Evolutionary conservation across 2,329 filamentous ascomycete genomes (phyloP), one percentile per base, ranked within the genome.

Genomic region (Diplodia intermedia): DNA sequence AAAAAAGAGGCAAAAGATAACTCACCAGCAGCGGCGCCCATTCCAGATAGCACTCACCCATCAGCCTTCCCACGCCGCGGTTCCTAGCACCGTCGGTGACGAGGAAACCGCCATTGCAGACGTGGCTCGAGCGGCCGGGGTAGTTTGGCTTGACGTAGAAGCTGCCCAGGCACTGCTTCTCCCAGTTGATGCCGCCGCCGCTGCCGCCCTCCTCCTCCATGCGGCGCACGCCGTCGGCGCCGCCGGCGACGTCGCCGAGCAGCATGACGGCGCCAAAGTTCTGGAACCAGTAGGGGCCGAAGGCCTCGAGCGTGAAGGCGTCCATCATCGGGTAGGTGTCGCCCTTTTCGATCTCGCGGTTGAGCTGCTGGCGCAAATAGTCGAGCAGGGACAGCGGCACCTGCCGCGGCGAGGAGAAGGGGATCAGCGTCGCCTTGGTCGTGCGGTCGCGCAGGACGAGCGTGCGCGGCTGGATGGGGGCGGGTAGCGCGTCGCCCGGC

Each of bases 71-170:
- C 7, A 85, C 83, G 68, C 83, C 83, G 55, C 82, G 76, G 71
- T 84, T 83, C 14, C 82, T 76, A 31, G 79, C 78, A 11, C 78
- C 80, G 69, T 84, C 80, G 4, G 82, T 83, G 69, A 84, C 82
- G 56, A 85, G 72, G 69, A 85, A 85, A 6, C 81, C 82, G n/a
- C 80, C 81, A 86, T 91, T 88, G 83, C 92, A 97, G 62, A 97
- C 88, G 82, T 97, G 93, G 79, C 91, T 95, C 81, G 91, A 95
- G 69, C 93, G 87, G 57, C 93, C 93, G 0, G 93, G 93, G 78
- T 97, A 97, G 79, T 97, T 97, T 57, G 93, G 93, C 82, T 95
- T 94, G 84, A 97, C 91, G 81, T 95, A 96, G 81, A 97, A 97
- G 81, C 92, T 96, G 68, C 93, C 93, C 53, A 97, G 82, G 74